phyloP scores from a whole-genome alignment of 164 flowering plant species.

The Stephania japonica region DNA sequence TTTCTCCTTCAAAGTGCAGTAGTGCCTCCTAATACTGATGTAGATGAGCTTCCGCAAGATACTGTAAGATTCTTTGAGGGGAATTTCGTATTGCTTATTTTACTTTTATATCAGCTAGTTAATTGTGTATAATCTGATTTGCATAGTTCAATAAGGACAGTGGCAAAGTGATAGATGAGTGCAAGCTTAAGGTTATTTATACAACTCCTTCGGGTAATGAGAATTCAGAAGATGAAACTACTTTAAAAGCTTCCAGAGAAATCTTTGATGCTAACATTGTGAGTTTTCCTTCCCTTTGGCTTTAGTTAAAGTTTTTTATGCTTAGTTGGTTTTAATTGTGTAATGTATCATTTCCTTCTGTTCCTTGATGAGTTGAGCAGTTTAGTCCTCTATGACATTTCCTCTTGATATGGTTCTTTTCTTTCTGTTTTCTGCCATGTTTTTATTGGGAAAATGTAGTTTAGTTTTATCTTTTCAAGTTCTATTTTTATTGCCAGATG shows the following conservation, averaged over 20 bases:
- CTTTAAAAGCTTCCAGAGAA: slow-evolving; percentile 18
- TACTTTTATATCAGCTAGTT: not conserved
- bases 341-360: not conserved
- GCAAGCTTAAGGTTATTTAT: slow-evolving; percentile 74
- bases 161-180: slow-evolving; percentile 59
- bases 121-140: slow-evolving; percentile 2
- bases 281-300: slow-evolving; percentile 20
- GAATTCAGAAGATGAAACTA: slow-evolving; percentile 30
- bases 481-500: not conserved
- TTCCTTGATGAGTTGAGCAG: slow-evolving; percentile 1
- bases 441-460: not conserved
- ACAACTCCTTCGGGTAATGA: slow-evolving; percentile 24
- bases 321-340: not conserved
- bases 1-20: slow-evolving; percentile 80
- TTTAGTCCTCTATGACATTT: not conserved
- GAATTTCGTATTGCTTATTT: not conserved
- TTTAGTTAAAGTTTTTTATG: not conserved
- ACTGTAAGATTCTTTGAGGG: slow-evolving; percentile 43
- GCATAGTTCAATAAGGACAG: slow-evolving; percentile 72
- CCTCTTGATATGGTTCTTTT: not conserved
- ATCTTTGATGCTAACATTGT: slow-evolving; percentile 37
- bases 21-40: slow-evolving; percentile 60
- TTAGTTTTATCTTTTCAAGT: not conserved
- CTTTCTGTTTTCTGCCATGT: no score
- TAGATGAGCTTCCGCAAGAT: slow-evolving; percentile 72